Base-by-base conservation (phyloP, 2,329 filamentous ascomycete genomes). In the Zymoseptoria pseudotritici region DNA sequence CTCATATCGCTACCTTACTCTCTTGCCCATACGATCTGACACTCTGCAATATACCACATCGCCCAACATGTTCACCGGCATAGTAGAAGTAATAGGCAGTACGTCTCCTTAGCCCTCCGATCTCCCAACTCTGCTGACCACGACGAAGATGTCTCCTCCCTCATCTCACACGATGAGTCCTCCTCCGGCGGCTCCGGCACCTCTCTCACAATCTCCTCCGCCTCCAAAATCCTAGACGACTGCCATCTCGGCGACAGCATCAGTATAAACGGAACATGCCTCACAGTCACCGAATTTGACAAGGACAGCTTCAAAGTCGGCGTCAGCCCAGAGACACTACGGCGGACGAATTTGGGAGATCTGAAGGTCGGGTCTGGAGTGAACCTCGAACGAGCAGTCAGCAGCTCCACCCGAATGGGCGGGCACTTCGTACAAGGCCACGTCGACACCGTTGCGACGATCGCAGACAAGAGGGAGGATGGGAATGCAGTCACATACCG, bases 341-440 rank as follows among this genome's bases (percentile, higher is more conserved):
- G 94, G 60, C 86, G 96, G 60, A 99, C 95, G 61, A 96, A 97
- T 77, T 85, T 99, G n/a, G 93, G 92, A 63, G 79, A 79, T 20
- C 81, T 99, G 57, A 76, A 78, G 54, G 73, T 84, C 62, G 80
- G 80, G 50, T 88, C 86, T 62, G 80, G 79, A 21, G 92, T 97
- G 66, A 99, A 99, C 75, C 87, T 99, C 57, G 94, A 99, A 80
- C 87, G 94, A 17, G 93, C 94, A 3, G 92, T 99, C 57, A 88
- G 89, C 19, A 91, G 91, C 4, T 85, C 89, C 69, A 97, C 93
- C 53, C 90, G 94, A 58, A 97, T 99, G 91, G 94, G 95, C 53
- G 94, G 94, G 0, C 94, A 99, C 78, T 96, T 97, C 70, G 93
- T 97, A 31, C 95, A 99, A 77, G 94, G 94, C 50, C 94, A 99